A percentile compares a stretch with the other conserved stretches of the same genome.
Conservation (phyloP, 2,329 filamentous ascomycete species). For the Paracoccidioides lutzii region DNA sequence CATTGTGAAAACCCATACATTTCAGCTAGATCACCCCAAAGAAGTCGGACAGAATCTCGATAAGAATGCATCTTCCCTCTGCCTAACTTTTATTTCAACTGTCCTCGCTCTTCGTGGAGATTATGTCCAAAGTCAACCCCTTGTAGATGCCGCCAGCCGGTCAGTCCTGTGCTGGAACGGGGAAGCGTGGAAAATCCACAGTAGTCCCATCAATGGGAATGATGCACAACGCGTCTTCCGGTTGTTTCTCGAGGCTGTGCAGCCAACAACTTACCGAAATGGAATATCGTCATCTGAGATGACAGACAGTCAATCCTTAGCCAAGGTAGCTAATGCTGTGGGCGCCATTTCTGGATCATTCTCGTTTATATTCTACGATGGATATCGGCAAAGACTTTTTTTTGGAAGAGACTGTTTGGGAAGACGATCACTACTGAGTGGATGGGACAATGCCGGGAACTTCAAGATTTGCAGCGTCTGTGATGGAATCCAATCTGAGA, state of each 20-base stretch:
- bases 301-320: slow-evolving; percentile 11
- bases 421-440: slow-evolving; percentile 61
- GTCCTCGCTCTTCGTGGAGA: slow-evolving; percentile 82
- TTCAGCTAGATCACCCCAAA: slow-evolving; percentile 11
- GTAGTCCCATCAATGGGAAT: slow-evolving; percentile 51
- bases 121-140: slow-evolving; percentile 58
- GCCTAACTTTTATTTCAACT: slow-evolving; percentile 56
- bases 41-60: neutral
- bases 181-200: slow-evolving; percentile 71
- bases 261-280: slow-evolving; percentile 5
- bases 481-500: slow-evolving; percentile 34
- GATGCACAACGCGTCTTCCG: slow-evolving; percentile 62
- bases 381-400: slow-evolving; percentile 48
- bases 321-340: slow-evolving; percentile 35
- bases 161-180: slow-evolving; percentile 92
- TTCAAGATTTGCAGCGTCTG: slow-evolving; percentile 61
- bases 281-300: slow-evolving; percentile 5
- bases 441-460: slow-evolving; percentile 34
- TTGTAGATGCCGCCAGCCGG: slow-evolving; percentile 42
- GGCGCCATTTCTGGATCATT: slow-evolving; percentile 66
- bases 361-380: slow-evolving; percentile 75
- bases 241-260: slow-evolving; percentile 39
- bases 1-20: slow-evolving; percentile 24
- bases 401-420: slow-evolving; percentile 83
- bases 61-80: slow-evolving; percentile 5